phyloP scores from a whole-genome alignment of 106 monocot genomes.

The Dendrobium chrysotoxum region DNA sequence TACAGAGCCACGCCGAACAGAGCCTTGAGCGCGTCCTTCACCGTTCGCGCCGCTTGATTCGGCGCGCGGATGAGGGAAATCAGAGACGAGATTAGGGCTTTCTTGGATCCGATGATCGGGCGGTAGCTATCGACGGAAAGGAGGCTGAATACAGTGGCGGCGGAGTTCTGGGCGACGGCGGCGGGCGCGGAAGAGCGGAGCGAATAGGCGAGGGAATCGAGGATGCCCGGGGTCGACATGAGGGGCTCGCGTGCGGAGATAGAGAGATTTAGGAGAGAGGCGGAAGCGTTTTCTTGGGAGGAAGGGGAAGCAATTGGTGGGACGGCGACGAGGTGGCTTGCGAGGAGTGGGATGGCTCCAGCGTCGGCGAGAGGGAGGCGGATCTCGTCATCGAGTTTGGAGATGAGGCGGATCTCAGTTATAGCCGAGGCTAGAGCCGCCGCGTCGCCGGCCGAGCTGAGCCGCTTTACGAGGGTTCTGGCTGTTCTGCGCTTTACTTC shows the following conservation, averaged over 20 bases:
- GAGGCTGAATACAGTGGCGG: constrained; percentile 68
- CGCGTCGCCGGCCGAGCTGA: constrained; percentile 15
- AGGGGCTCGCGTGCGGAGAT: constrained; percentile 48
- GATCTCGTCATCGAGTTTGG: constrained; percentile 51
- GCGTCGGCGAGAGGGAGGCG: constrained; percentile 50
- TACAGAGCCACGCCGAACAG: constrained; percentile 55
- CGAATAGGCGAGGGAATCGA: constrained; percentile 46
- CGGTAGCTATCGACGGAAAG: constrained; percentile 63
- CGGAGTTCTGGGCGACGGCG: constrained; percentile 44
- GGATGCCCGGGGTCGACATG: constrained; percentile 59
- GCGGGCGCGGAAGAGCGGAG: constrained; percentile 18
- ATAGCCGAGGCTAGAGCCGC: constrained; percentile 16
- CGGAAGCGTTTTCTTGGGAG: constrained; percentile 43
- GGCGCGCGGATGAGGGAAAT: constrained; percentile 13
- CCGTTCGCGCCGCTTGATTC: constrained; percentile 22
- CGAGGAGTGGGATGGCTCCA: constrained; percentile 55
- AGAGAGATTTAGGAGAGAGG: constrained; percentile 71
- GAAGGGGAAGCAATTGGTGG: not conserved
- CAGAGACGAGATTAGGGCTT: constrained; percentile 29
- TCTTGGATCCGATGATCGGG: constrained; percentile 18
- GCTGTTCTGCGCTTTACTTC: constrained; percentile 53
- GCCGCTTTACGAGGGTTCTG: constrained; percentile 24
- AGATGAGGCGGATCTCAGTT: constrained; percentile 45
- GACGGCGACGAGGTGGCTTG: constrained; percentile 17
- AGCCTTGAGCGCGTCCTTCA: constrained; percentile 80